Evolutionary conservation across 164 flowering plant genomes (phyloP).

Genomic region (Vitis riparia): DNA sequence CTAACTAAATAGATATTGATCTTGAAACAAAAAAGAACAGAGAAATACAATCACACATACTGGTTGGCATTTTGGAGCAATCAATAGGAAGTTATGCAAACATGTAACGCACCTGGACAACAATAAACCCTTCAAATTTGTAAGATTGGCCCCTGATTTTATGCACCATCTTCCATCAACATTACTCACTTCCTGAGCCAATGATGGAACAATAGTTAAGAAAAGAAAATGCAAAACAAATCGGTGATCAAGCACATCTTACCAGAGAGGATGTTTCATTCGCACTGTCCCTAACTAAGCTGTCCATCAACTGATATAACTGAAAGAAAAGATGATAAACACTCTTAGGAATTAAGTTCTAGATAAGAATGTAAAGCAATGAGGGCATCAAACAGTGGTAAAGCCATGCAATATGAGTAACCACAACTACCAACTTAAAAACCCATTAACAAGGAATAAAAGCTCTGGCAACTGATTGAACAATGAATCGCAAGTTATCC

Average conservation of each 20-base stretch:
- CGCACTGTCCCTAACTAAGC: conserved; percentile 52
- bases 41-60: neutral
- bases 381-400: neutral
- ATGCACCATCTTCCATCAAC: conserved; percentile 90
- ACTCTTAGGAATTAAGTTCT: neutral
- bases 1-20: too few relatives aligned
- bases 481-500: neutral
- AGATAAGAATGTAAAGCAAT: neutral
- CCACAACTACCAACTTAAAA: too few relatives aligned
- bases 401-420: neutral
- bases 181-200: conserved; percentile 65
- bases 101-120: conserved; percentile 61
- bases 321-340: conserved; percentile 28
- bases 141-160: conserved; percentile 38
- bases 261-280: conserved; percentile 57
- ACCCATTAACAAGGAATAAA: neutral
- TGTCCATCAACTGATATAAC: conserved; percentile 76
- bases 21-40: too few relatives aligned
- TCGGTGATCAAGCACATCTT: conserved; percentile 18
- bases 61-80: neutral
- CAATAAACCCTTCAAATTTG: conserved; percentile 62
- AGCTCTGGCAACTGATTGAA: neutral
- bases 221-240: conserved; percentile 7
- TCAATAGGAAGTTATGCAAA: conserved; percentile 2
- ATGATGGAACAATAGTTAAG: conserved; percentile 4